phyloP scores from a whole-genome alignment of 1,284 basidiomycete genomes.

The Ustilago bromivora region DNA sequence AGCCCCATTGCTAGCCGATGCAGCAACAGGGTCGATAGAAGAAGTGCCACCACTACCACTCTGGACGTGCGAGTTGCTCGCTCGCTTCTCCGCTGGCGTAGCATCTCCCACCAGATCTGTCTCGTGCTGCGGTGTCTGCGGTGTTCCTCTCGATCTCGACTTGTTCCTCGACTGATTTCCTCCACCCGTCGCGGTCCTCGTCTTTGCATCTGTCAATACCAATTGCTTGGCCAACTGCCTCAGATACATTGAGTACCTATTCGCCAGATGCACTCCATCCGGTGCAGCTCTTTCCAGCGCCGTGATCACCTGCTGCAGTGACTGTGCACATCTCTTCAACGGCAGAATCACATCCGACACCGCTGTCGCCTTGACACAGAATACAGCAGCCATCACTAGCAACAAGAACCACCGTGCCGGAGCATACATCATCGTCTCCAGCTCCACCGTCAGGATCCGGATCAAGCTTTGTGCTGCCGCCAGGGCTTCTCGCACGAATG shows the following conservation, averaged over 20 bases:
- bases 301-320: conserved; percentile 53
- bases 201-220: conserved; percentile 49
- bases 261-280: conserved; percentile 50
- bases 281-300: conserved; percentile 45
- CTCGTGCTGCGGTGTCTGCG: conserved; percentile 11
- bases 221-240: conserved; percentile 52
- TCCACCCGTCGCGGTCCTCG: conserved; percentile 15
- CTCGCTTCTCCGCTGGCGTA: not conserved
- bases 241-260: conserved; percentile 49
- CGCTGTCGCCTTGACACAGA: conserved; percentile 55
- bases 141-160: conserved; percentile 16
- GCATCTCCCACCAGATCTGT: conserved; percentile 6
- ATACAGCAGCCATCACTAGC: conserved; percentile 55
- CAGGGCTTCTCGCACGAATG: conserved; percentile 53
- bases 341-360: conserved; percentile 53
- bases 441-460: conserved; percentile 50
- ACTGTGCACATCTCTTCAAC: conserved; percentile 48
- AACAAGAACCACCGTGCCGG: conserved; percentile 57
- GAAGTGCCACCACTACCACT: no score
- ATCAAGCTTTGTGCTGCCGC: conserved; percentile 56
- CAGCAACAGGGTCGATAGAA: not conserved
- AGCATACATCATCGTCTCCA: conserved; percentile 56
- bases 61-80: not conserved
- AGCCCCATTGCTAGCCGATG: not conserved
- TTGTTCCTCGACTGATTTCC: conserved; percentile 18